Evolutionary conservation across 2,329 filamentous ascomycete genomes (phyloP).

Genomic region (Lecanicillium sp.): DNA sequence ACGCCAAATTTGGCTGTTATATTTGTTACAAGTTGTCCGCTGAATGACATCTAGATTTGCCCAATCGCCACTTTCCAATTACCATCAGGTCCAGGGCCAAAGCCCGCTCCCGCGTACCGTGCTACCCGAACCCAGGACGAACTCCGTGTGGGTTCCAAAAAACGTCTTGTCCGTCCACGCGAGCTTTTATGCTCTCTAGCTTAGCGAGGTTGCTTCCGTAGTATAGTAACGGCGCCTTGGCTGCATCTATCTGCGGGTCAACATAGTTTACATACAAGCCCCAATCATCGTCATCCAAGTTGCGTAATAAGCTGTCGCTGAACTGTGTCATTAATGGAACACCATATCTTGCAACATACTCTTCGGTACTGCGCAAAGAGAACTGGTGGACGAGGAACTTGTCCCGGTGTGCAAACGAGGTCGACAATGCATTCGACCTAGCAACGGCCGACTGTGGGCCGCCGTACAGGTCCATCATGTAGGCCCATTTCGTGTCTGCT

Average conservation of each 20-base stretch:
- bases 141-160: constrained; percentile 18
- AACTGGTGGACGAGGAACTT: constrained; percentile 46
- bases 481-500: too few relatives aligned
- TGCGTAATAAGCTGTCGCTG: constrained; percentile 27
- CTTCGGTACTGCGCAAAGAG: constrained; percentile 28
- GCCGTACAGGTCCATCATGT: constrained; percentile 25
- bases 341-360: constrained; percentile 27
- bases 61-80: too few relatives aligned
- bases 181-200: constrained; percentile 29
- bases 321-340: constrained; percentile 32
- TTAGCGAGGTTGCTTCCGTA: constrained; percentile 31
- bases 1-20: too few relatives aligned
- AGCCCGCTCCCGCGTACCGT: too few relatives aligned
- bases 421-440: constrained; percentile 14
- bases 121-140: too few relatives aligned
- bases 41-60: too few relatives aligned
- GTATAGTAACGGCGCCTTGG: constrained; percentile 40
- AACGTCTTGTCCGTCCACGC: constrained; percentile 30
- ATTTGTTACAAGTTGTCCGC: too few relatives aligned
- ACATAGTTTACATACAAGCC: constrained; percentile 48
- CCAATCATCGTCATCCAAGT: constrained; percentile 28
- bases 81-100: too few relatives aligned
- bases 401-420: constrained; percentile 32
- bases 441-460: constrained; percentile 29
- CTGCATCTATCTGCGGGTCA: constrained; percentile 37